Evolutionary conservation across 371 early-diverging fungal species (phyloP), one percentile per base, ranked within the genome.

Genomic region (Lichtheimia ornata): DNA sequence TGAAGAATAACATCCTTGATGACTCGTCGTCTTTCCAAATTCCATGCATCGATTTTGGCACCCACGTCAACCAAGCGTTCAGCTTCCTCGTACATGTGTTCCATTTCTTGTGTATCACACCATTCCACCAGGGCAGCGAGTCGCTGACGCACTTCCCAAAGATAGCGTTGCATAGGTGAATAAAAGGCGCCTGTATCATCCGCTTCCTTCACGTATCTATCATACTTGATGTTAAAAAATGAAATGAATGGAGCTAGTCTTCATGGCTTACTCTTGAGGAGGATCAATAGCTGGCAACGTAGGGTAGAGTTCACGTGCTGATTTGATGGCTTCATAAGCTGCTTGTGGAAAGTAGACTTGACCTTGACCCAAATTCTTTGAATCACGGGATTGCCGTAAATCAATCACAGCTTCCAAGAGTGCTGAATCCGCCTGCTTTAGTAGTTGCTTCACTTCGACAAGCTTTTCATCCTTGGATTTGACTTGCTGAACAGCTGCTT

Each of bases 171-270:
- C 71, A 77, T 72, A 25, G 81, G 78, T 3, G 78, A 73, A 61
- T 77, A 81, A 24, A 67, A 73, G 12, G 74, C 78, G 22, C 77
- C 81, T 2, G 76, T 77, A 11, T 77, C 64, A 58, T 81, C 81
- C 13, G 71, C 64, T 18, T 56, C 49, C 12, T 69, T 59, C 13
- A 35, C 30, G 25, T 59, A 67, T 30, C 70, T 70, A 54, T 51
- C 25, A 54, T 51, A 41, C 43, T 12, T 14, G 43, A 35, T 35
- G 11, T 35, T 35, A 35, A 35, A 9, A 9, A 35, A 35, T 11
- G 5, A 9, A 6, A 35, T 35, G 11, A 9, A n/a, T 25, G 25
- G 41, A 18, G n/a, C n/a, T n/a, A n/a, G n/a, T n/a, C n/a, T n/a
- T 25, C 17, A 20, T 40, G 11, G 1, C 69, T 59, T 74, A 79